Conservation (phyloP, 768 basidiomycete genomes). For the Tylopilus subfusipes region DNA sequence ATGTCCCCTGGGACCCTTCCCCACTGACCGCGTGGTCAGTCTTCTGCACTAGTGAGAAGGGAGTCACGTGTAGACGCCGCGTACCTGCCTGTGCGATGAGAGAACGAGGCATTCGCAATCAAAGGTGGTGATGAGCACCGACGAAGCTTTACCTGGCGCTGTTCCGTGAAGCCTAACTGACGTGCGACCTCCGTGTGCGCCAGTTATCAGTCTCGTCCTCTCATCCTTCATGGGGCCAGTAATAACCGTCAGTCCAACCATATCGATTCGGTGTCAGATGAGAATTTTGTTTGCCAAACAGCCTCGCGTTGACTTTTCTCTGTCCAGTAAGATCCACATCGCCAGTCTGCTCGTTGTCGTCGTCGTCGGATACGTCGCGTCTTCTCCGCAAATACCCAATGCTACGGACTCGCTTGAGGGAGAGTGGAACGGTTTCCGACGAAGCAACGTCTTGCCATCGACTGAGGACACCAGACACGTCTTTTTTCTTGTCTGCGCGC, state of each 20-base stretch:
- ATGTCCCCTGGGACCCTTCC: slow-evolving; percentile 2
- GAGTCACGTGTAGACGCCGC: neutral
- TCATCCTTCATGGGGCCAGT: slow-evolving; percentile 1
- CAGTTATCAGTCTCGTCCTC: slow-evolving; percentile 9
- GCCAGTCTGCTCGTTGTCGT: neutral
- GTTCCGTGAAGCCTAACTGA: neutral
- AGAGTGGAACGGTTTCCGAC: neutral
- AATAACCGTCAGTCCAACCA: neutral
- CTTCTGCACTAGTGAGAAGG: neutral
- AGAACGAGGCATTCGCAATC: neutral
- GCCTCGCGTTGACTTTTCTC: slow-evolving; percentile 8
- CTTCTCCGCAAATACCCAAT: neutral
- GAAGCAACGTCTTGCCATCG: neutral
- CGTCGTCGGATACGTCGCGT: neutral
- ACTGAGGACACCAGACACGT: neutral
- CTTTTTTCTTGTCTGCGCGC: neutral
- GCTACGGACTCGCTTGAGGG: neutral
- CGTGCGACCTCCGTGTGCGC: slow-evolving; percentile 7
- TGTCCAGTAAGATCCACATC: slow-evolving; percentile 1
- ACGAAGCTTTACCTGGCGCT: neutral
- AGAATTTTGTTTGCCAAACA: neutral
- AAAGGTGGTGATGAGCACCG: slow-evolving; percentile 6
- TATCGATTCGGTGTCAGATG: neutral
- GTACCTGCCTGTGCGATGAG: slow-evolving; percentile 1
- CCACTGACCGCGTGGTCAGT: neutral